Conservation (phyloP, 768 basidiomycete genomes). For the Lentinus tigrinus region DNA sequence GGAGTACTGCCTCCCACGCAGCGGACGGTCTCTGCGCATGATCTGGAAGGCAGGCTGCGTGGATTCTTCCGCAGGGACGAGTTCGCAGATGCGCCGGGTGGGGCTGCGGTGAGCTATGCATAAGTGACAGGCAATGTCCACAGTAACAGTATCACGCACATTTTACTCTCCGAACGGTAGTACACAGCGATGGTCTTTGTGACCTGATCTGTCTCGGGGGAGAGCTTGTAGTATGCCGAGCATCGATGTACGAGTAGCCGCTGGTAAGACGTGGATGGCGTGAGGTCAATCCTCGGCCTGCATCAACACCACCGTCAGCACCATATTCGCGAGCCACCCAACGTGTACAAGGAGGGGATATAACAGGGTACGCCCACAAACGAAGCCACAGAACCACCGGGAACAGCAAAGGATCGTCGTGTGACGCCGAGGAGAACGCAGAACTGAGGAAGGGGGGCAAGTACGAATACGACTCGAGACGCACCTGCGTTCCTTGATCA, state of each 20-base stretch:
- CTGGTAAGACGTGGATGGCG: conserved; percentile 77
- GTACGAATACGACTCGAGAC: conserved; percentile 31
- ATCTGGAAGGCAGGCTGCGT: conserved; percentile 83
- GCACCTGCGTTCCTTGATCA: conserved; percentile 74
- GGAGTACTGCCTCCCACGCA: conserved; percentile 58
- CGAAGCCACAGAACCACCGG: background rate
- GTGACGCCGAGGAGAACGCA: conserved; percentile 11
- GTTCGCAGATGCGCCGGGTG: conserved; percentile 63
- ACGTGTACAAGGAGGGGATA: background rate
- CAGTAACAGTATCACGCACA: conserved; percentile 50
- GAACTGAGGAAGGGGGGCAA: background rate
- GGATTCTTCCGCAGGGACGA: conserved; percentile 72
- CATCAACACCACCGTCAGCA: conserved; percentile 6
- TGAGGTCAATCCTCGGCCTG: conserved; percentile 65
- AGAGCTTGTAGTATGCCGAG: conserved; percentile 75
- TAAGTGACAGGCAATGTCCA: conserved; percentile 7
- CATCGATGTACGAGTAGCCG: conserved; percentile 85
- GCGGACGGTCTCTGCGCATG: conserved; percentile 69
- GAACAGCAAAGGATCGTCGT: conserved; percentile 7
- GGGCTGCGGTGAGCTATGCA: conserved; percentile 47
- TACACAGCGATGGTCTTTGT: conserved; percentile 64
- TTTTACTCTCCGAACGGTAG: conserved; percentile 62
- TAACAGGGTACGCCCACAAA: background rate
- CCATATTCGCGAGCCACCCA: background rate
- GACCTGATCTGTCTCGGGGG: conserved; percentile 62